Evolutionary conservation across 2,329 filamentous ascomycete species (phyloP), one percentile per base, ranked within the genome.

Genomic region (Eutypa lata): DNA sequence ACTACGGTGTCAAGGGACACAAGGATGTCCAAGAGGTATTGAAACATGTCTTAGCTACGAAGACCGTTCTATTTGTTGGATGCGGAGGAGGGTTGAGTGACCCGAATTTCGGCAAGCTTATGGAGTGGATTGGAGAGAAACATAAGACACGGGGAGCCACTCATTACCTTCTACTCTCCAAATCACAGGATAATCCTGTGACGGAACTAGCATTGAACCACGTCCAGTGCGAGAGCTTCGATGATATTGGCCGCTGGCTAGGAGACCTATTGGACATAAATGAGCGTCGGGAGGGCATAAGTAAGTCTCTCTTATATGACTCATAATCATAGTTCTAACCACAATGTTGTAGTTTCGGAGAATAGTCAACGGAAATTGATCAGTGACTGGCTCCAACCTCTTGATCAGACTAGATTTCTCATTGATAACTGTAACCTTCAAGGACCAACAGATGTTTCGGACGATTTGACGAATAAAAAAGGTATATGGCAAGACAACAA

Each of bases 41-140:
- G n/a, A 52, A 48, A n/a, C 49, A 56, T 21, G 28, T 55, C 3
- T 16, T 59, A 6, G 42, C n/a, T 4, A 52, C 49, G 7, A 61
- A 52, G 19, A 55, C 53, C 1, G 52, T 58, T 11, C 38, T 55
- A 3, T 61, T 61, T 24, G 50, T 61, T 24, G 57, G 57, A 6
- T 57, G 51, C 37, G 59, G 57, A 5, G 54, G 50, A 3, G 57
- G 55, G 2, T 22, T 59, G 16, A 28, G 31, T 1, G 57, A 60
- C 19, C 54, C 52, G 2, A 60, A 57, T 19, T 53, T 56, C 13
- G 56, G 52, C 4, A 43, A 50, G 4, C 53, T 61, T 6, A 49
- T 61, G 37, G 33, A 43, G 11, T 59, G 58, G 53, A 35, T 56
- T 7, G 57, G 57, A 4, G 28, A 53, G 24, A 52, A 44, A 33